These are phyloP conservation scores for Austroboletus novae-zelandiae DNA, from an alignment of 1,284 basidiomycete species.

Conservation along the genomic window DNA sequence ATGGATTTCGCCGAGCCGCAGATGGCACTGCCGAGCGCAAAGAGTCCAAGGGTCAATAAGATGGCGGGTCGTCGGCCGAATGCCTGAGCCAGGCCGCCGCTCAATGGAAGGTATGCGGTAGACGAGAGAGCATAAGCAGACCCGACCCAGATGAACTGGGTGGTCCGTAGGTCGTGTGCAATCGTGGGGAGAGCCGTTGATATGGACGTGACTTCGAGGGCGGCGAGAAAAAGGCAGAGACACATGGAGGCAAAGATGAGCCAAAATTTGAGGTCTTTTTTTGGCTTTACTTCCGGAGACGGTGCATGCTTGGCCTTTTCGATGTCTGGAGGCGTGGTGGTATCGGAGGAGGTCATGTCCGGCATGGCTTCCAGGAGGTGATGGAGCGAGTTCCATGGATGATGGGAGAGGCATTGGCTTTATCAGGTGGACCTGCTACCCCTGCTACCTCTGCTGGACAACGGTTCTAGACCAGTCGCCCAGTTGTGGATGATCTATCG, in stretches of 20 bases:
- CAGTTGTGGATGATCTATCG: no score
- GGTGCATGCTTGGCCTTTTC: not conserved
- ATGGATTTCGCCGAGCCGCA: constrained; percentile 39
- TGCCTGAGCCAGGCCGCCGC: constrained; percentile 26
- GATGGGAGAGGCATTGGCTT: no score
- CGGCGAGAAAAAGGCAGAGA: constrained; percentile 3
- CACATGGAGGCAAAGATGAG: constrained; percentile 5
- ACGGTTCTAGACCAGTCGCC: no score
- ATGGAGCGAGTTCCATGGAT: not conserved
- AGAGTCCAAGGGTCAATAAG: constrained; percentile 24
- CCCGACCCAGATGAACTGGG: constrained; percentile 34
- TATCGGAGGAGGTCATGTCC: not conserved
- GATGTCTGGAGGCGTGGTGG: not conserved
- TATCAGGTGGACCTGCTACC: no score
- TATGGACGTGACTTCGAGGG: constrained; percentile 2
- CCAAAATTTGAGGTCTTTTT: constrained; percentile 2
- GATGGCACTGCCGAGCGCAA: constrained; percentile 36
- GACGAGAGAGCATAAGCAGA: constrained; percentile 30
- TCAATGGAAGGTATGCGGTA: constrained; percentile 32
- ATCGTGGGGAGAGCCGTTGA: constrained; percentile 36
- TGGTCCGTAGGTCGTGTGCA: constrained; percentile 28
- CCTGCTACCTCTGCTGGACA: no score
- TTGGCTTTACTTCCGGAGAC: not conserved
- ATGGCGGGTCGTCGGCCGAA: constrained; percentile 34
- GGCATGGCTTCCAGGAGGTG: not conserved